Evolutionary conservation across 164 flowering plant species (phyloP), one percentile per base, ranked within the genome.

Genomic region (Protea cynaroides): DNA sequence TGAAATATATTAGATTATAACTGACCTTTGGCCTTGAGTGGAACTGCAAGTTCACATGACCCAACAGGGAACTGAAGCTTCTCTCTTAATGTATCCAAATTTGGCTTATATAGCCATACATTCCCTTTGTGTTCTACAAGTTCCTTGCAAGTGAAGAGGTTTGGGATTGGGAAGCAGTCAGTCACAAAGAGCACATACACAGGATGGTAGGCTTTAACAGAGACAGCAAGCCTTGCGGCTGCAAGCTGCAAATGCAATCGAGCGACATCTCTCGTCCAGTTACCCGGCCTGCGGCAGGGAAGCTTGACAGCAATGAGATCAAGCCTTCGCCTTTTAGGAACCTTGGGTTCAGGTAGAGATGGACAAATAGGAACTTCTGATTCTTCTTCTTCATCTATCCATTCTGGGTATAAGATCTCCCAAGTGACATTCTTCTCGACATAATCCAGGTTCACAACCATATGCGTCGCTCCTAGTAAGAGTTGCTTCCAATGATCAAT

Each of bases 371-470:
- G 86, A 8, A 84, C 76, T 59, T 79, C 84, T 19, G 70, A 76
- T 24, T 82, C 86, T 68, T 84, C 85, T 74, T 84, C 89, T 58
- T 84, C 89, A 51, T 84, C 89, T 55, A 84, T 82, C 86, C 86
- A 84, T 64, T 84, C 89, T 23, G 89, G 89, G 59, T 65, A 84
- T 13, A 84, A 63, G 23, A 75, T 56, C 38, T 84, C 89, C 89
- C 89, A 84, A 17, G 84, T 81, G n/a, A 82, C 38, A 64, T 71
- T 71, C 10, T 61, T 56, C 8, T 66, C 47, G 22, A 73, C 82
- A 68, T 64, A 44, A 54, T 84, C 82, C 37, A 84, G 56, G 49
- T 79, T 73, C 56, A 84, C 63, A 34, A 70, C 57, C 23, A 75
- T 53, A 59, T 71, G 73, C 59, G 81, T 69, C 21, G 72, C 67